A percentile compares a stretch with the other conserved stretches of the same genome.
Conservation (phyloP, 495 filamentous ascomycete species). For the Xylaria grammica region DNA sequence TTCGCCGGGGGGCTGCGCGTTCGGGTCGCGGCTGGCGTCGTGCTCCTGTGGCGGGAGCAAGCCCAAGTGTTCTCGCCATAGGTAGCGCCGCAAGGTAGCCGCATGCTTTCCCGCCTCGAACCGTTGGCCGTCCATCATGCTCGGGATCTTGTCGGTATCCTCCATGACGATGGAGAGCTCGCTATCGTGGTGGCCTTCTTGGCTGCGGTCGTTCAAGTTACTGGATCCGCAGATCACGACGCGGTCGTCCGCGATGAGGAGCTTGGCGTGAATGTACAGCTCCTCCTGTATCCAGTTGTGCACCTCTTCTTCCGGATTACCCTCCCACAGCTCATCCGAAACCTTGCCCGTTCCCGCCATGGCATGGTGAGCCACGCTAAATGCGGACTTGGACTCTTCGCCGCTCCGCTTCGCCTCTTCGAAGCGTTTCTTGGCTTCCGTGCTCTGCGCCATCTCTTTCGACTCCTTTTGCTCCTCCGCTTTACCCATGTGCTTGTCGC, state of each 20-base stretch:
- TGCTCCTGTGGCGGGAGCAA: conserved; percentile 75
- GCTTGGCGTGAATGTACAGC: conserved; percentile 89
- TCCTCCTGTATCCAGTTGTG: conserved; percentile 93
- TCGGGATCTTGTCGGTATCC: conserved; percentile 75
- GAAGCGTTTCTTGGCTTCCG: conserved; percentile 66
- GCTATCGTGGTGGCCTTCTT: conserved; percentile 86
- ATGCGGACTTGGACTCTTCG: conserved; percentile 55
- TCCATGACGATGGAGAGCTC: conserved; percentile 94
- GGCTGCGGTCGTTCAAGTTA: conserved; percentile 94
- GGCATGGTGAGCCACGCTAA: conserved; percentile 78
- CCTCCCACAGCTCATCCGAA: conserved; percentile 74
- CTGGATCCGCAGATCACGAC: conserved; percentile 83
- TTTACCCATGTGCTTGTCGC: conserved; percentile 48
- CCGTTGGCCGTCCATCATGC: conserved; percentile 76
- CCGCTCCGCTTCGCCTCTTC: conserved; percentile 60
- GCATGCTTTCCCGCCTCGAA: conserved; percentile 79
- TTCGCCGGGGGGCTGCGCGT: conserved; percentile 79
- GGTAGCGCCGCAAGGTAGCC: conserved; percentile 77
- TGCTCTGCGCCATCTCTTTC: conserved; percentile 55
- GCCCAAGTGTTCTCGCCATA: conserved; percentile 94
- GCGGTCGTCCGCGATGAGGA: conserved; percentile 83
- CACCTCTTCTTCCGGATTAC: conserved; percentile 70
- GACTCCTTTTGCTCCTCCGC: conserved; percentile 49
- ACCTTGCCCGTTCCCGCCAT: conserved; percentile 74
- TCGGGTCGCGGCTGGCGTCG: conserved; percentile 73